Base-by-base conservation (phyloP, 1,139 yeast species). In the Candida smagusa region DNA sequence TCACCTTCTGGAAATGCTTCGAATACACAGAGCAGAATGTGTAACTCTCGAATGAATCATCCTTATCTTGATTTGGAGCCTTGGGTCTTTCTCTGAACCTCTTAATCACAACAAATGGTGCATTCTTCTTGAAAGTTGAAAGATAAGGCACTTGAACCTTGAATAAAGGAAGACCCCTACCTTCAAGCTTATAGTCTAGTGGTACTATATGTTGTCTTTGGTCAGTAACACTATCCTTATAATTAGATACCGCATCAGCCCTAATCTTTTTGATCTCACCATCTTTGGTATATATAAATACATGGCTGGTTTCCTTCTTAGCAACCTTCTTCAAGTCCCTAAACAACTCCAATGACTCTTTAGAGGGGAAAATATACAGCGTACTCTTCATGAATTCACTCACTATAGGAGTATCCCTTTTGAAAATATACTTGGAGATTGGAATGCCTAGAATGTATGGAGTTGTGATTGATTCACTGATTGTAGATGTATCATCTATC, bases 111-210 rank as follows among this genome's bases (percentile, higher is more conserved):
- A 68, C 52, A 37, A 53, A 63, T 1, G 77, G 74, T 1, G 65
- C 46, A 34, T 58, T 61, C 38, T 63, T 65, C n/a, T 71, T 54
- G 40, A 67, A 59, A 1, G 58, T 46, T 3, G 70, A 58, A 55
- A 69, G 53, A 46, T 63, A 65, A 0, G 74, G 75, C 1, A 58
- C 59, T 26, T 48, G 52, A 9, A 68, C 46, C 45, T 61, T 67
- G 45, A 70, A 58, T 7, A 69, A 40, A 0, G 77, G 77, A 31
- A 68, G 46, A 0, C 73, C 75, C 24, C 48, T 25, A 0, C 74
- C 75, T 39, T 48, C 47, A 7, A 49, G 29, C 36, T 66, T 68
- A 37, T 54, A 54, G 16, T 55, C 61, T 4, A 64, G 41, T 0
- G 74, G 72, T 2, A 67, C 50, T 2, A 66, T 53, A 44, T 66